These are phyloP conservation scores for Papiliotrema terrestris DNA, from an alignment of 1,284 basidiomycete species.

Conservation along the genomic window DNA sequence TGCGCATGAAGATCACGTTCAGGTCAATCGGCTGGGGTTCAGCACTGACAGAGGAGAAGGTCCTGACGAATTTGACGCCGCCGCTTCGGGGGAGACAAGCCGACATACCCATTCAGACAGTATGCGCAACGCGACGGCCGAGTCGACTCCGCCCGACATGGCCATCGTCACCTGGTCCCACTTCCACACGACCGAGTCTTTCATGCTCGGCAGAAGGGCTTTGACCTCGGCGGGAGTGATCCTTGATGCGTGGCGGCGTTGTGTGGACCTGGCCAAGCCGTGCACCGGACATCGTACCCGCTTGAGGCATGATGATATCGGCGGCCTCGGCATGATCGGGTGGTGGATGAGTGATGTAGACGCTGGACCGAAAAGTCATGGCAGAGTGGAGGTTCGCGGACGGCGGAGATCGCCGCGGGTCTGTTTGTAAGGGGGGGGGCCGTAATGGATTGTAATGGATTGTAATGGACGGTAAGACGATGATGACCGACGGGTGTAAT, in stretches of 20 bases:
- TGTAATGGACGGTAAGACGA: too few species aligned
- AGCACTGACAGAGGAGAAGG: background rate
- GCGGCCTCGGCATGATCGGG: background rate
- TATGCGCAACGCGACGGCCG: slow-evolving; percentile 74
- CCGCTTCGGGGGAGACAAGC: background rate
- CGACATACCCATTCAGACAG: slow-evolving; percentile 61
- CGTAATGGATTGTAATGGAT: too few species aligned
- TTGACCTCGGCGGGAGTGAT: slow-evolving; percentile 8
- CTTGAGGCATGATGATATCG: background rate
- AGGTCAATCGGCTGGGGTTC: slow-evolving; percentile 65
- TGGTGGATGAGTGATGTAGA: too few species aligned
- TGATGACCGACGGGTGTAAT: too few species aligned
- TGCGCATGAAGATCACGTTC: slow-evolving; percentile 89
- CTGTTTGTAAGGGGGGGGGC: too few species aligned
- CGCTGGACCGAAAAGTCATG: too few species aligned
- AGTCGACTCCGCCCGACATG: slow-evolving; percentile 96
- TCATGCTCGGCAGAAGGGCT: slow-evolving; percentile 11
- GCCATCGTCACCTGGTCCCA: slow-evolving; percentile 69
- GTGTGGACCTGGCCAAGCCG: background rate
- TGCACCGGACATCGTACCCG: background rate
- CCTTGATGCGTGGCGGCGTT: background rate
- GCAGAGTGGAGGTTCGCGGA: too few species aligned
- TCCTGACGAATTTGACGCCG: too few species aligned
- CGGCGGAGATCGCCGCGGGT: too few species aligned
- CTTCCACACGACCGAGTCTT: slow-evolving; percentile 8